These are phyloP conservation scores for Cladosporium sp. DNA, from an alignment of 2,329 filamentous ascomycete genomes.

Conservation along the genomic window DNA sequence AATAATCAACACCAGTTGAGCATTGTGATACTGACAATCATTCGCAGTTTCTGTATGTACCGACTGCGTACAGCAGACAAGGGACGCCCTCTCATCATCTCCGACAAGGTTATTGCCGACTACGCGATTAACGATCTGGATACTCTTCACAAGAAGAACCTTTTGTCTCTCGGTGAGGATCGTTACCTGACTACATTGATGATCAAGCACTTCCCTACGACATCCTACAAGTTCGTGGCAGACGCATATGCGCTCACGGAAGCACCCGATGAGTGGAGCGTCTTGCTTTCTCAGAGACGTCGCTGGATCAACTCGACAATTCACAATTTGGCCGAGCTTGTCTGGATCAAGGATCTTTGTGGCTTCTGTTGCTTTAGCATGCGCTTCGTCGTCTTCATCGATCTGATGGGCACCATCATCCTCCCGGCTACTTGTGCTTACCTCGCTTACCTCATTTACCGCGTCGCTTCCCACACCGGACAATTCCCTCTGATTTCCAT, in stretches of 20 bases:
- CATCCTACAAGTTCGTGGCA: constrained; percentile 94
- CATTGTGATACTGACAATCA: constrained; percentile 6
- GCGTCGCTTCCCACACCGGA: constrained; percentile 62
- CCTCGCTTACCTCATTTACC: constrained; percentile 81
- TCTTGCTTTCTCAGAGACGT: constrained; percentile 93
- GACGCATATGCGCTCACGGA: constrained; percentile 92
- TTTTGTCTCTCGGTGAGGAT: constrained; percentile 91
- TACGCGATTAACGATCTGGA: constrained; percentile 88
- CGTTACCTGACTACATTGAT: constrained; percentile 95
- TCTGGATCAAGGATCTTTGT: constrained; percentile 87
- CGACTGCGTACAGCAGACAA: constrained; percentile 89
- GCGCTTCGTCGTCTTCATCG: constrained; percentile 93
- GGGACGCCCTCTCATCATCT: constrained; percentile 89
- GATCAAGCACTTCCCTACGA: constrained; percentile 93
- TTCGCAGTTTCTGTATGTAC: constrained; percentile 92
- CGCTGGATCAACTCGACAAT: constrained; percentile 99
- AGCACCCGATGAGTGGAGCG: constrained; percentile 88
- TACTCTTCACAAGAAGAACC: constrained; percentile 91
- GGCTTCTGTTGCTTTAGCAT: constrained; percentile 99
- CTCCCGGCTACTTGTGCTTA: constrained; percentile 86
- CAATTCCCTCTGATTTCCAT: constrained; percentile 84
- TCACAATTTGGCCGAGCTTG: constrained; percentile 89
- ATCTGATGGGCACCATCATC: constrained; percentile 87
- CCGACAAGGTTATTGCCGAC: constrained; percentile 79
- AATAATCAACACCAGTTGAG: background rate